phyloP scores from a whole-genome alignment of 2,329 filamentous ascomycete species.

The Alternaria triticina region DNA sequence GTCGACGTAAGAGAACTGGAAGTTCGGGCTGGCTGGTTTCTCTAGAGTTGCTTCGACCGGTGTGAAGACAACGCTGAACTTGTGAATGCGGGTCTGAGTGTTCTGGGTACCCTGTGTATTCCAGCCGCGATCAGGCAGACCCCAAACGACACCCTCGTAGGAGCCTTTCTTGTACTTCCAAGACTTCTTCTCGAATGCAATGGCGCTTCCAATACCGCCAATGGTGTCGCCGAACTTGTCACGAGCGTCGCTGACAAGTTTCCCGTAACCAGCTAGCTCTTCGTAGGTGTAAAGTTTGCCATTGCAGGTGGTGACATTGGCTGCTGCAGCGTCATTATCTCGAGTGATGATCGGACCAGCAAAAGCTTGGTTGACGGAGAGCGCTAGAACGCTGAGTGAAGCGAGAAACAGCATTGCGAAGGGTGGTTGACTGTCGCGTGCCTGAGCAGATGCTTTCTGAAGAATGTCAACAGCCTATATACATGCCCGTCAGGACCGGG shows the following conservation, averaged over 20 bases:
- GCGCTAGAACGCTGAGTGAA: constrained; percentile 23
- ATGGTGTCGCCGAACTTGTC: constrained; percentile 75
- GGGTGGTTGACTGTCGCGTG: constrained; percentile 18
- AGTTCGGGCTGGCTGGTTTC: constrained; percentile 64
- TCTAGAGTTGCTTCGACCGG: constrained; percentile 60
- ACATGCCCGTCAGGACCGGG: constrained; percentile 3
- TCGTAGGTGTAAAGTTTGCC: constrained; percentile 70
- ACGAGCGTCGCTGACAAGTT: constrained; percentile 61
- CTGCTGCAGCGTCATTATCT: constrained; percentile 4
- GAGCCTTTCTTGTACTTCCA: constrained; percentile 59
- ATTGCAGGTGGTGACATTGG: constrained; percentile 59
- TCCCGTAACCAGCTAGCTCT: constrained; percentile 71
- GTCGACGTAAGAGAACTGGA: constrained; percentile 67
- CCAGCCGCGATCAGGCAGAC: constrained; percentile 73
- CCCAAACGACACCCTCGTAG: constrained; percentile 69
- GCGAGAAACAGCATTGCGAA: constrained; percentile 28
- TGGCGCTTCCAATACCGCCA: constrained; percentile 69
- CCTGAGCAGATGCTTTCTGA: constrained; percentile 1
- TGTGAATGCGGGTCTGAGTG: constrained; percentile 71
- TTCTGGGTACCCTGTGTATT: constrained; percentile 74
- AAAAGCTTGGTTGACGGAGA: constrained; percentile 20
- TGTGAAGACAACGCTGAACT: constrained; percentile 67
- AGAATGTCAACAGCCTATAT: not conserved
- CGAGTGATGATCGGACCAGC: constrained; percentile 22
- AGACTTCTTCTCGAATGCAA: constrained; percentile 65